Conservation (phyloP, 768 basidiomycete genomes). For the Serendipita sp. region DNA sequence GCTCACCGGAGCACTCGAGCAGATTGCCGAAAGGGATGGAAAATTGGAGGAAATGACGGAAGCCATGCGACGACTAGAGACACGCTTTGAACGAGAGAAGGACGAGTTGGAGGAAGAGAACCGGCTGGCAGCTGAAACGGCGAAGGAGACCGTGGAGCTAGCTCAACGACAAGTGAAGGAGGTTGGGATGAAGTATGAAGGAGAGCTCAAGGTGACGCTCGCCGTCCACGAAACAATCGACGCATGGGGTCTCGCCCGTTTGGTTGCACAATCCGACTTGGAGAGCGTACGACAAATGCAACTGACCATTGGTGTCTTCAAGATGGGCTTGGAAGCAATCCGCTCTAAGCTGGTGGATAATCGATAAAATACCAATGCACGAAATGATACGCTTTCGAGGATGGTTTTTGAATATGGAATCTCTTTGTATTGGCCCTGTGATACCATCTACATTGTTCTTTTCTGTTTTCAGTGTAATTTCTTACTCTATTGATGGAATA, state of each 20-base stretch:
- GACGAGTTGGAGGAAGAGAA: background rate
- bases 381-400: too few relatives aligned
- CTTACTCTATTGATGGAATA: too few relatives aligned
- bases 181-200: background rate
- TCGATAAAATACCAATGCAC: too few relatives aligned
- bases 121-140: background rate
- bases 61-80: background rate
- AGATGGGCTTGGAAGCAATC: background rate
- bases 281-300: background rate
- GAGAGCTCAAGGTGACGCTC: background rate
- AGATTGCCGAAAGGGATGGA: background rate
- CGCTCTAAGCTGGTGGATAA: background rate
- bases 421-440: background rate
- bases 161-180: background rate
- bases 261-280: background rate
- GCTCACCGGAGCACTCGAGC: background rate
- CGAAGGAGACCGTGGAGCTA: background rate
- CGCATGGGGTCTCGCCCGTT: background rate
- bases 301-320: background rate
- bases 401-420: background rate
- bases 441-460: too few relatives aligned
- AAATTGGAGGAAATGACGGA: background rate
- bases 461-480: too few relatives aligned
- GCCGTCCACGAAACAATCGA: background rate
- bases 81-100: background rate